Conservation (phyloP, 2,329 filamentous ascomycete species). For the Xenosphaeropsis pyriputrescens region DNA sequence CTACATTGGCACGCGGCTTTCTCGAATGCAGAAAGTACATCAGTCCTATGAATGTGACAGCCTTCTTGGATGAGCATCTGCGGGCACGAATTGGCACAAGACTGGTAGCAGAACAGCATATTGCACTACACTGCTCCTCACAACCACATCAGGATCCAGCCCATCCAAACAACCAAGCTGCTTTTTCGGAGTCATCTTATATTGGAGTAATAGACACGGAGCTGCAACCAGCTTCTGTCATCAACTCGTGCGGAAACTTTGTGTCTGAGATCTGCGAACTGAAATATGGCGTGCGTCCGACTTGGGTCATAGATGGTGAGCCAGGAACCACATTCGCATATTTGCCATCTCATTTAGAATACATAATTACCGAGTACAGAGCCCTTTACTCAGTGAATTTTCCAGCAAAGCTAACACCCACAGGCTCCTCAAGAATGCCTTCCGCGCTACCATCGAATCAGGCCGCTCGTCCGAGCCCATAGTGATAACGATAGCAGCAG, state of each 20-base stretch:
- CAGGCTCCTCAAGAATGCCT: conserved; percentile 79
- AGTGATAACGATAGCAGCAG: conserved; percentile 79
- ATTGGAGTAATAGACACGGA: conserved; percentile 94
- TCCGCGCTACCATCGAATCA: conserved; percentile 80
- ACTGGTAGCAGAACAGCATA: conserved; percentile 90
- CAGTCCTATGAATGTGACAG: conserved; percentile 65
- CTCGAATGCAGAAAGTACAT: conserved; percentile 90
- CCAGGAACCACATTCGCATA: conserved; percentile 82
- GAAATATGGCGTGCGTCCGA: conserved; percentile 80
- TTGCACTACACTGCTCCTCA: conserved; percentile 68
- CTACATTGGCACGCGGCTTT: conserved; percentile 80
- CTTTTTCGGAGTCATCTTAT: conserved; percentile 38
- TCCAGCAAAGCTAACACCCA: too few relatives aligned
- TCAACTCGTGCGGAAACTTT: conserved; percentile 75
- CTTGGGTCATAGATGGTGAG: conserved; percentile 69
- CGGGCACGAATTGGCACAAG: conserved; percentile 88
- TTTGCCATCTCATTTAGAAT: conserved; percentile 91
- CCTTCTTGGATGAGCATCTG: conserved; percentile 85
- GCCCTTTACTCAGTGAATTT: too few relatives aligned
- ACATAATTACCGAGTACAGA: conserved; percentile 70
- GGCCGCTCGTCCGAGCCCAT: conserved; percentile 68
- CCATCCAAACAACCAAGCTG: conserved; percentile 32
- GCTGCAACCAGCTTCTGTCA: conserved; percentile 64
- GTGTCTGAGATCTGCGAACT: conserved; percentile 95
- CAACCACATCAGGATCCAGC: conserved; percentile 54